phyloP scores from a whole-genome alignment of 2,329 filamentous ascomycete genomes.

The Apiospora rasikravindrae region DNA sequence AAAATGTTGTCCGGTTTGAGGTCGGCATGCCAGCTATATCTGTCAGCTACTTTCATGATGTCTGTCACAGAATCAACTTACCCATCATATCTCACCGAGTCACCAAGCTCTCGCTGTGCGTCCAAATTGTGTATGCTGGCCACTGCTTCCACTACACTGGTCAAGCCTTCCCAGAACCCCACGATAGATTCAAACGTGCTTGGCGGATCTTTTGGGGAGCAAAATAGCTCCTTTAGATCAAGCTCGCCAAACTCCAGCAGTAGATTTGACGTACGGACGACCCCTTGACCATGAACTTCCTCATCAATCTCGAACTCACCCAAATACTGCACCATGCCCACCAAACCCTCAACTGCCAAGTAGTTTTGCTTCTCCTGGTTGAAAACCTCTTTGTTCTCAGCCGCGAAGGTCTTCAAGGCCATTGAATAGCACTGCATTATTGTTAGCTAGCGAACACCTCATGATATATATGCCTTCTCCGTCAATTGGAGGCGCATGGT shows the following conservation, averaged over 20 bases:
- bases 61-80: background rate
- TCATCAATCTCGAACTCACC: slow-evolving; percentile 33
- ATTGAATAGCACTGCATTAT: background rate
- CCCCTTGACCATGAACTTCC: slow-evolving; percentile 14
- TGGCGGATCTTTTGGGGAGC: slow-evolving; percentile 33
- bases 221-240: slow-evolving; percentile 39
- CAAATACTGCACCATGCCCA: slow-evolving; percentile 38
- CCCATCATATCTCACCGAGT: slow-evolving; percentile 15
- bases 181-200: slow-evolving; percentile 33
- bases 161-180: slow-evolving; percentile 39
- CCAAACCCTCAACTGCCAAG: slow-evolving; percentile 27
- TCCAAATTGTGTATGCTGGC: slow-evolving; percentile 25
- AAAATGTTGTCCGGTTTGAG: slow-evolving; percentile 44
- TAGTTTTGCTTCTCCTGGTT: slow-evolving; percentile 39
- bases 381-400: slow-evolving; percentile 27
- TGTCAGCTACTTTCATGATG: background rate
- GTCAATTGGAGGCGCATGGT: too few species aligned
- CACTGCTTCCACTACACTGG: slow-evolving; percentile 35
- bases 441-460: too few species aligned
- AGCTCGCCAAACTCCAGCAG: slow-evolving; percentile 42
- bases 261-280: slow-evolving; percentile 34
- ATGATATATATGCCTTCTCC: too few species aligned
- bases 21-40: slow-evolving; percentile 43
- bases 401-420: slow-evolving; percentile 25
- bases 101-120: slow-evolving; percentile 33